Evolutionary conservation across 1,284 basidiomycete genomes (phyloP).

Genomic region (Trametes pubescens): DNA sequence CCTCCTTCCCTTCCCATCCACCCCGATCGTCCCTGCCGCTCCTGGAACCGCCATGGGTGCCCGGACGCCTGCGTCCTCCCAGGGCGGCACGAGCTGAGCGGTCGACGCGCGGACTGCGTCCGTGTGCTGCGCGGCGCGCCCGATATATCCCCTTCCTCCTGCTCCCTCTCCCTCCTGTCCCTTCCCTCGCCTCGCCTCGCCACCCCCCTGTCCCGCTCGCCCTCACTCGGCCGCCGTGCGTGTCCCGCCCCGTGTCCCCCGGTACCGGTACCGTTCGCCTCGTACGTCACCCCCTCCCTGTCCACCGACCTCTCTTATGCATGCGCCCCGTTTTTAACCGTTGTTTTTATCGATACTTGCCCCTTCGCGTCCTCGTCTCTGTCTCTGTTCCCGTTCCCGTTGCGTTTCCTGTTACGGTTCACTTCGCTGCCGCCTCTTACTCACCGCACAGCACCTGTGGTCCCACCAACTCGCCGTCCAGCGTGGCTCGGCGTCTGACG

Average conservation of each 20-base stretch:
- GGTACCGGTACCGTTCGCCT: conserved; percentile 1
- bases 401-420: background rate
- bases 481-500: conserved; percentile 33
- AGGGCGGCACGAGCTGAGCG: background rate
- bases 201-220: background rate
- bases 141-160: conserved; percentile 4
- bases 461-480: conserved; percentile 32
- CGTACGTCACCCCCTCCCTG: background rate
- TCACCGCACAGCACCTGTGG: conserved; percentile 2
- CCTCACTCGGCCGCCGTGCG: background rate
- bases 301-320: background rate
- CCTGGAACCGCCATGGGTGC: too few species aligned
- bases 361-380: background rate
- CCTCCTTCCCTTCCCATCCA: too few species aligned
- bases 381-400: background rate
- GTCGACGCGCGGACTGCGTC: background rate
- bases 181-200: background rate
- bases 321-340: background rate
- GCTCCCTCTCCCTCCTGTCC: background rate
- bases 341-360: conserved; percentile 1
- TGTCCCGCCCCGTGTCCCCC: background rate
- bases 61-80: too few species aligned
- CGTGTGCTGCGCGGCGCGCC: background rate
- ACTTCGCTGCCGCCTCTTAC: too few species aligned
- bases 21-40: too few species aligned